Evolutionary conservation across 2,329 filamentous ascomycete genomes (phyloP).

Genomic region (Penicillium decumbens): DNA sequence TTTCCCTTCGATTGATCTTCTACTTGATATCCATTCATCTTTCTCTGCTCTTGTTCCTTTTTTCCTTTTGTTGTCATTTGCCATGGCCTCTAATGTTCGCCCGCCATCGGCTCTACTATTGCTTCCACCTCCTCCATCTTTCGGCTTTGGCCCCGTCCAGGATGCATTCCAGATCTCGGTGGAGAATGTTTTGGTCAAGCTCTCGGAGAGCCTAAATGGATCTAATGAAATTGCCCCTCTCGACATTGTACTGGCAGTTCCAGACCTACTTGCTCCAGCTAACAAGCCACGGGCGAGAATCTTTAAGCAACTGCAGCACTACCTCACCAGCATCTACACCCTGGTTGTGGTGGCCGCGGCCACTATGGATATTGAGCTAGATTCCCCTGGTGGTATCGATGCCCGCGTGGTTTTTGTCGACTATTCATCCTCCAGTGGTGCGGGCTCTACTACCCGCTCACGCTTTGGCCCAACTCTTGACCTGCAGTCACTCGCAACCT

Average conservation of each 20-base stretch:
- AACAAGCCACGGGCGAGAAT: slow-evolving; percentile 51
- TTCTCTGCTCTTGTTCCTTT: slow-evolving; percentile 2
- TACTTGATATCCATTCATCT: background rate
- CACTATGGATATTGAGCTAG: slow-evolving; percentile 57
- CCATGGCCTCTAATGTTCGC: slow-evolving; percentile 22
- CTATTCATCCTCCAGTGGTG: slow-evolving; percentile 40
- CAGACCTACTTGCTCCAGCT: slow-evolving; percentile 54
- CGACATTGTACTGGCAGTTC: slow-evolving; percentile 60
- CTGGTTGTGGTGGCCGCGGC: slow-evolving; percentile 69
- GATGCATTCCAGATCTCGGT: slow-evolving; percentile 60
- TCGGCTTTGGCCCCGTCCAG: slow-evolving; percentile 49
- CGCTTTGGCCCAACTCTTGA: slow-evolving; percentile 49
- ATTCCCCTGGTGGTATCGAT: slow-evolving; percentile 68
- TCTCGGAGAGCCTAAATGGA: slow-evolving; percentile 38
- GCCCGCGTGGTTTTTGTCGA: slow-evolving; percentile 69
- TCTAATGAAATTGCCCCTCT: slow-evolving; percentile 39
- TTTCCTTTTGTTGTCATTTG: slow-evolving; percentile 2
- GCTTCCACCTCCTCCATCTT: slow-evolving; percentile 57
- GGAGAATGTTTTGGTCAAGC: slow-evolving; percentile 49
- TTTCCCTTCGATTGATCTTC: background rate
- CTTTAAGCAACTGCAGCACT: slow-evolving; percentile 66
- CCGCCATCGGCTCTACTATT: slow-evolving; percentile 51
- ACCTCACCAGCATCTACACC: slow-evolving; percentile 73
- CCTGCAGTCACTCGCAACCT: slow-evolving; percentile 46
- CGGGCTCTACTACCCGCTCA: background rate